Percentiles rank a stretch among this genome's conserved stretches.
Evolutionary conservation across 2,329 filamentous ascomycete genomes (phyloP).

Genomic region (Ascochyta fabae): DNA sequence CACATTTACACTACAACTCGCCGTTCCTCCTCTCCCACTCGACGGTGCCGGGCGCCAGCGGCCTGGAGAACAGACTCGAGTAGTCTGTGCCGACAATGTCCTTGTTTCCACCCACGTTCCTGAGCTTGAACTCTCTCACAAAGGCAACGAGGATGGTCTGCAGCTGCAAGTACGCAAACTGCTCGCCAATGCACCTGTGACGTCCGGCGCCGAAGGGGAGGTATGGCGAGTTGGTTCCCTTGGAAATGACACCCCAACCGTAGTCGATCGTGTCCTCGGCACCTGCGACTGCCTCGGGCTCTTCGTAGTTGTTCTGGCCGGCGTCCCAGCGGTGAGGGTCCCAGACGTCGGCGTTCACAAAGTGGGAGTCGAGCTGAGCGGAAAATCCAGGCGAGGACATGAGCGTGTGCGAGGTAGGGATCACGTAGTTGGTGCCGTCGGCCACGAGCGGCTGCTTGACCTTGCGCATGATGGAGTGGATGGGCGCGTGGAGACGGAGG

Average conservation of each 20-base stretch:
- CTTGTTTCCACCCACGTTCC: conserved; percentile 73
- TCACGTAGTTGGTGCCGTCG: conserved; percentile 79
- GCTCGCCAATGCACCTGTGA: conserved; percentile 94
- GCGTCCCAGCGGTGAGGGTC: conserved; percentile 90
- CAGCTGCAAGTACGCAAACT: conserved; percentile 92
- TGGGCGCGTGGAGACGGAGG: conserved; percentile 86
- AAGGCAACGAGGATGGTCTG: conserved; percentile 81
- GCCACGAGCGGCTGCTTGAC: conserved; percentile 88
- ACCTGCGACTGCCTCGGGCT: conserved; percentile 61
- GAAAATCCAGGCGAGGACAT: conserved; percentile 86
- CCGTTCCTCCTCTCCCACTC: conserved; percentile 73
- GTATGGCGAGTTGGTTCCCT: conserved; percentile 88
- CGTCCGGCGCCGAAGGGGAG: conserved; percentile 92
- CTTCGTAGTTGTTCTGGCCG: conserved; percentile 56
- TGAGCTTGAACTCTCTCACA: conserved; percentile 80
- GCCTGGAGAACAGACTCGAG: conserved; percentile 57
- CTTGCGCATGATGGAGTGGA: conserved; percentile 92
- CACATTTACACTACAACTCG: conserved; percentile 25
- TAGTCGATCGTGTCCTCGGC: conserved; percentile 81
- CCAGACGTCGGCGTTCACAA: conserved; percentile 83
- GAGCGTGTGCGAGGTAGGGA: conserved; percentile 81
- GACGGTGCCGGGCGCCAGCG: conserved; percentile 61
- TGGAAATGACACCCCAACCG: conserved; percentile 90
- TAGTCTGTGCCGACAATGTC: conserved; percentile 74
- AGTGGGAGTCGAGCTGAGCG: conserved; percentile 73